Base-by-base conservation (phyloP, 2,329 filamentous ascomycete genomes). In the Colletotrichum zoysiae region DNA sequence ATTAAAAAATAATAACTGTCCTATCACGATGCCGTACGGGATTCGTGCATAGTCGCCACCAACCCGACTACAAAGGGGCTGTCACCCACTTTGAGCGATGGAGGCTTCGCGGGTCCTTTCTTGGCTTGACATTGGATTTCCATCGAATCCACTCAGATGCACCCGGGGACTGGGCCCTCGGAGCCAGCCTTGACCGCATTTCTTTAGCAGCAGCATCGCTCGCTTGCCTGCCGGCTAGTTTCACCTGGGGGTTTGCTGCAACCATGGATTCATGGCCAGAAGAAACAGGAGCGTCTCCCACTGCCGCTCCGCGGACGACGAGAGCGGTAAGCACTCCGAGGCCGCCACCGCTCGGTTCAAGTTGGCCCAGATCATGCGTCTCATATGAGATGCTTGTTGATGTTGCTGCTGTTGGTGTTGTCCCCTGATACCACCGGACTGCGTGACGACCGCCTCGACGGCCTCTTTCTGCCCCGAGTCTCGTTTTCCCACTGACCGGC, bases 191-290 rank as follows among this genome's bases (percentile, higher is more conserved):
- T 60, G 67, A 33, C 55, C 59, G 40, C 46, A 46, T 40, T 69
- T 70, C 70, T 72, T 60, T 59, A 69, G 60, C 70, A 69, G 60
- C 70, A 40, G 26, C 20, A 53, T n/a, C 50, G 20, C 65, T 69
- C 59, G 58, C 65, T 71, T 71, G 40, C 51, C 30, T 11, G 11
- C 40, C 62, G 59, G 11, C 33, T 9, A 48, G 70, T 61, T 72
- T 72, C 70, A 70, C 40, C 16, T 30, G 30, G 30, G 26, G 60
- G 55, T 38, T 12, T 18, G 38, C 46, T 53, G 35, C 46, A 63
- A 30, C 60, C 58, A 46, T 40, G 44, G 60, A 40, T 46, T 40
- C 14, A 20, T 38, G 16, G 46, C 56, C 67, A 30, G 55, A 18
- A 33, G 42, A 40, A 40, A 69, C 23, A n/a, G 42, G 20, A 40